Percentiles rank a stretch among this genome's conserved stretches.
Conservation (phyloP, 2,329 filamentous ascomycete genomes). For the Sporothrix globosa region DNA sequence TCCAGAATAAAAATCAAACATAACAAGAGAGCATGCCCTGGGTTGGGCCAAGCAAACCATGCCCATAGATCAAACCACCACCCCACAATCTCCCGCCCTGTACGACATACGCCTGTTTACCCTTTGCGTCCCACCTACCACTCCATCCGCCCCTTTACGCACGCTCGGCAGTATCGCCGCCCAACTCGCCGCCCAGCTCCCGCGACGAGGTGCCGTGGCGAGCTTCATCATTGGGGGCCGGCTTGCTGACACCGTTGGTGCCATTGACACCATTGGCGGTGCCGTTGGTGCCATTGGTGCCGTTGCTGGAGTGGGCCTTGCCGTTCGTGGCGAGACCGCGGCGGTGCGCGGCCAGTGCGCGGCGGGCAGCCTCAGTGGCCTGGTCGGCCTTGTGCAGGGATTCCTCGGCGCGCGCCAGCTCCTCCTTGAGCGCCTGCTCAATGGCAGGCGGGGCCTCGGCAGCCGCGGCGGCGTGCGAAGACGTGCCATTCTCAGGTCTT, state of each 20-base stretch:
- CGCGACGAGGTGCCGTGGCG: conserved; percentile 56
- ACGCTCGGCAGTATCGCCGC: conserved; percentile 55
- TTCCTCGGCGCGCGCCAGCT: conserved; percentile 52
- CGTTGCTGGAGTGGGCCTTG: conserved; percentile 8
- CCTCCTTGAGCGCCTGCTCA: conserved; percentile 48
- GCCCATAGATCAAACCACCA: neutral
- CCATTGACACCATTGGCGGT: conserved; percentile 32
- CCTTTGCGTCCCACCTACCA: neutral
- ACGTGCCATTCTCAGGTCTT: conserved; percentile 28
- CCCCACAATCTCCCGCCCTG: no score
- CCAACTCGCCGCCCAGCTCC: conserved; percentile 64
- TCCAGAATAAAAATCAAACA: conserved; percentile 11
- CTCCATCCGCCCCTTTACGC: conserved; percentile 17
- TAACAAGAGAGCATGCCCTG: conserved; percentile 7
- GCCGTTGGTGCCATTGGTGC: conserved; percentile 17
- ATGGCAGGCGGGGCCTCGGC: conserved; percentile 45
- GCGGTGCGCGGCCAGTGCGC: conserved; percentile 49
- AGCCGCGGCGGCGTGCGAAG: neutral
- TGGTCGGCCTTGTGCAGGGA: conserved; percentile 52
- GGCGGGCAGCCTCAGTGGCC: conserved; percentile 51
- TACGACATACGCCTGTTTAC: no score
- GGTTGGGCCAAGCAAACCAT: conserved; percentile 10
- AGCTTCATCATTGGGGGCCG: conserved; percentile 36
- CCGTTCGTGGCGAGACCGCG: conserved; percentile 9
- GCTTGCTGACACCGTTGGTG: conserved; percentile 28